Conservation (phyloP, 73 alveolate genomes). For the Paramecium bursaria region DNA sequence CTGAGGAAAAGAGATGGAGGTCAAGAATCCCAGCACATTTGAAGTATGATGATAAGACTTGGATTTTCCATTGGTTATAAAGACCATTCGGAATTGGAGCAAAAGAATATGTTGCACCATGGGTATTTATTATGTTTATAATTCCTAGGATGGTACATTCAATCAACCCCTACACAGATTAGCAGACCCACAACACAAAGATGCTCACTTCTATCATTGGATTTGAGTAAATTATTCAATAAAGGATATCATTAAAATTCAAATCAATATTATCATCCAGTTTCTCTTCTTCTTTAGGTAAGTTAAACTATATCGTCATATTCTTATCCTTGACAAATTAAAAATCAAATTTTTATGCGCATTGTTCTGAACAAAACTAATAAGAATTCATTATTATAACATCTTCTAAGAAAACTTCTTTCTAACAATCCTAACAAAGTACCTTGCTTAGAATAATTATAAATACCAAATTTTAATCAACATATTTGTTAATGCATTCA, state of each 20-base stretch:
- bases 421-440: constrained; percentile 2
- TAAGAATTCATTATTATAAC: background rate
- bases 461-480: background rate
- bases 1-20: constrained; percentile 64
- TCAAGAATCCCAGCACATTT: constrained; percentile 70
- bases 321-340: constrained; percentile 24
- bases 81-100: constrained; percentile 33
- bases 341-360: constrained; percentile 4
- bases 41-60: constrained; percentile 55
- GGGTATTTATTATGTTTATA: constrained; percentile 48
- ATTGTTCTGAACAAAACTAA: background rate
- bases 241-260: no score
- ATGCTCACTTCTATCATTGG: constrained; percentile 69
- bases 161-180: constrained; percentile 69
- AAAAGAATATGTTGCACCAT: constrained; percentile 52
- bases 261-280: no score
- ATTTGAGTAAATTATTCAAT: no score
- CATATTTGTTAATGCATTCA: constrained; percentile 3
- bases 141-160: constrained; percentile 69
- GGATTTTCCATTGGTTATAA: constrained; percentile 55
- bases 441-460: background rate
- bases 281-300: no score
- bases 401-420: constrained; percentile 6
- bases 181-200: constrained; percentile 72
- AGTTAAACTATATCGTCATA: no score